Base-by-base conservation (phyloP, 2,329 filamentous ascomycete species). In the Thermothelomyces thermophilus region DNA sequence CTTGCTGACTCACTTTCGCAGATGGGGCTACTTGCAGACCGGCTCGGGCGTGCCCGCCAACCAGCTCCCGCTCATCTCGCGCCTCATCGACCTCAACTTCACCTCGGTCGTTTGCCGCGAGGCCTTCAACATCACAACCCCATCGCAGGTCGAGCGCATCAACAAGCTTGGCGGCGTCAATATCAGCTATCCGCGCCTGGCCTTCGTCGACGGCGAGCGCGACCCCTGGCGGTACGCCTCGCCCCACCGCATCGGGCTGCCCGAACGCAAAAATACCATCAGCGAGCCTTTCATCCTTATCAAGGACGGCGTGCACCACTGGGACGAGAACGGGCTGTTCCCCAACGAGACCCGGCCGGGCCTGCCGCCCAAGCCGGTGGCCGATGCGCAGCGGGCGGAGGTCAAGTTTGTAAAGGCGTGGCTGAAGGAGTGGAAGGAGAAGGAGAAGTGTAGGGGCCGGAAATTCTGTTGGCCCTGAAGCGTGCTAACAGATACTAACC, bases 151-250 rank as follows among this genome's bases (percentile, higher is more conserved):
- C 0, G 73, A 80, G 1, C 71, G 72, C 1, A 81, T 93, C 65
- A 93, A 94, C 72, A 82, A 84, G 62, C 84, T 86, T 56, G 89
- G 89, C 36, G 86, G 82, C 11, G 86, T 82, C 65, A 70, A 78
- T 63, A 83, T 93, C 58, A 76, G 77, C 40, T 90, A 88, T 62
- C 78, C 83, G 1, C 83, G 88, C 1, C 76, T 95, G 0, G 89
- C 89, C 2, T 76, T 87, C 41, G 72, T 95, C 34, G 87, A 90
- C 54, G 88, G 88, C 24, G 78, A 87, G 55, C 79, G 80, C 49
- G 89, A 94, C 62, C 87, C 88, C 0, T 95, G 89, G 89, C 77
- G 84, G 16, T 79, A 81, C 0, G 86, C 85, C 0, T 86, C 83
- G 0, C 80, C 85, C 0, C 82, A 91, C 43, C 83, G 82, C 0